Conservation (phyloP, 2,329 filamentous ascomycete genomes). For the Metarhizium sp. region DNA sequence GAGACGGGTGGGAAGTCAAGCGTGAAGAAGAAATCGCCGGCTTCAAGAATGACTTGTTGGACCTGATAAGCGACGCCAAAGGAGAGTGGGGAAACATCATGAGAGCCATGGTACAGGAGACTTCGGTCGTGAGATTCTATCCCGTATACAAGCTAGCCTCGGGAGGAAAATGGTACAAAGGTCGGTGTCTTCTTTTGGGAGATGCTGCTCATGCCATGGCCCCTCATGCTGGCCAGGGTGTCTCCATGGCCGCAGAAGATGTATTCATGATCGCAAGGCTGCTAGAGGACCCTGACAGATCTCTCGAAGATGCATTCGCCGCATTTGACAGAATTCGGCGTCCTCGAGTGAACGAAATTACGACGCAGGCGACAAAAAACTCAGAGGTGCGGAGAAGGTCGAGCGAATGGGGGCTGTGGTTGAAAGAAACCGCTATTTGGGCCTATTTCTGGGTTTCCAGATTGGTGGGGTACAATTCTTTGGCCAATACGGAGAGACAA, state of each 20-base stretch:
- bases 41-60: constrained; percentile 18
- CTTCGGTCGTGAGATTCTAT: constrained; percentile 20
- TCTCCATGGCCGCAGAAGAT: constrained; percentile 47
- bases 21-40: constrained; percentile 7
- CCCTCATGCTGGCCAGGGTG: constrained; percentile 44
- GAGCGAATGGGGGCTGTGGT: not conserved
- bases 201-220: constrained; percentile 48
- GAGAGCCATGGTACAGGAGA: constrained; percentile 10
- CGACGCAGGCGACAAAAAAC: not conserved
- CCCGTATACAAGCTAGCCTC: constrained; percentile 21
- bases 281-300: constrained; percentile 10
- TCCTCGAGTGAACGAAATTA: constrained; percentile 2
- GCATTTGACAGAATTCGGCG: not conserved
- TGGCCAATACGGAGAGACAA: not conserved
- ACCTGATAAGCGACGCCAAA: constrained; percentile 12
- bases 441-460: not conserved
- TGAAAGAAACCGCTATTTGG: constrained; percentile 3
- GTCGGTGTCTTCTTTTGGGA: constrained; percentile 37
- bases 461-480: not conserved
- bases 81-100: constrained; percentile 17
- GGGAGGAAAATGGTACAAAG: constrained; percentile 22
- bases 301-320: not conserved
- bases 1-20: constrained; percentile 4
- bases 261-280: constrained; percentile 35
- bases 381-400: not conserved